phyloP scores from a whole-genome alignment of 108 stramenopile species.

The Skeletonema menzelii region DNA sequence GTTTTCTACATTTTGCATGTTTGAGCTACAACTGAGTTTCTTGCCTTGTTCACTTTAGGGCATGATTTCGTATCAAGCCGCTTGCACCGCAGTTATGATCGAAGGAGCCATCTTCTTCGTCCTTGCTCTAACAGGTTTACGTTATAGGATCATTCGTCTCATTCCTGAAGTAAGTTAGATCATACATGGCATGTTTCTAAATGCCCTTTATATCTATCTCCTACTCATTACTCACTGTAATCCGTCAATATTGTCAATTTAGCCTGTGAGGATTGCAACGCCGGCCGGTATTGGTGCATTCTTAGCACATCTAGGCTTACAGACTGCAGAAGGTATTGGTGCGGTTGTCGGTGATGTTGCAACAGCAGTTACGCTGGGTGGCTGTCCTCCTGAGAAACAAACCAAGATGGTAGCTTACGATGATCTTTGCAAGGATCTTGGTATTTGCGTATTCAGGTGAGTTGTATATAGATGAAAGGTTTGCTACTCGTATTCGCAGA shows the following conservation, averaged over 20 bases:
- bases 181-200: not conserved
- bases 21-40: not conserved
- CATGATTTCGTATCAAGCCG: slow-evolving; percentile 53
- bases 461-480: not conserved
- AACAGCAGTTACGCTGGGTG: slow-evolving; percentile 75
- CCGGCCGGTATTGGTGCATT: slow-evolving; percentile 74
- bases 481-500: not conserved
- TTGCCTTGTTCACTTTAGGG: not conserved
- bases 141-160: slow-evolving; percentile 48
- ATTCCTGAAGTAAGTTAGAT: slow-evolving; percentile 58
- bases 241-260: not conserved
- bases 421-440: slow-evolving; percentile 44
- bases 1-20: not conserved
- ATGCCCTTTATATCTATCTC: no score
- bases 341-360: slow-evolving; percentile 68
- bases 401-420: slow-evolving; percentile 53
- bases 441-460: slow-evolving; percentile 36
- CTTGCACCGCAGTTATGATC: slow-evolving; percentile 64
- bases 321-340: slow-evolving; percentile 73
- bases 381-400: slow-evolving; percentile 52
- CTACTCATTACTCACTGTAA: no score
- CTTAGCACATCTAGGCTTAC: slow-evolving; percentile 68
- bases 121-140: slow-evolving; percentile 57
- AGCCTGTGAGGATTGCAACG: slow-evolving; percentile 61
- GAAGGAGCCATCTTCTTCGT: slow-evolving; percentile 68